Evolutionary conservation across 257 asterid species (phyloP).

Genomic region (Solanum bulbocastanum): DNA sequence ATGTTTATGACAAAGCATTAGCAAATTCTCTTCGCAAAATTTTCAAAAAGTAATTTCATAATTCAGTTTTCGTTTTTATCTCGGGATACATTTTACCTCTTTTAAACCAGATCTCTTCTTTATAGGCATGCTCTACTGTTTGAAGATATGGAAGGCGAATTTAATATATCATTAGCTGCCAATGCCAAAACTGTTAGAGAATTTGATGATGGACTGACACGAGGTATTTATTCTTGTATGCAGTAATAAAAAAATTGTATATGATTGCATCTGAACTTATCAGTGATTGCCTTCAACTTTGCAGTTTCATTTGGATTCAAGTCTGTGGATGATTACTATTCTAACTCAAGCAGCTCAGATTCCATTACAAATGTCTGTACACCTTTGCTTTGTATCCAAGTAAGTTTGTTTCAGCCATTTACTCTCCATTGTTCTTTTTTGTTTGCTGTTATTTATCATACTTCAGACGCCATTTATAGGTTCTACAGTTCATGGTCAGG

Average conservation of each 20-base stretch:
- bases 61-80: constrained; percentile 2
- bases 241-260: constrained; percentile 3
- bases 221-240: constrained; percentile 45
- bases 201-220: constrained; percentile 84
- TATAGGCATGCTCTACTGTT: constrained; percentile 83
- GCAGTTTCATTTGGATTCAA: constrained; percentile 96
- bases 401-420: constrained; percentile 16
- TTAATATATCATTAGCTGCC: constrained; percentile 63
- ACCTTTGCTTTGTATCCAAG: constrained; percentile 96
- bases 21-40: constrained; percentile 70
- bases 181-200: constrained; percentile 81
- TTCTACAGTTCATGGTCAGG: background rate
- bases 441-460: background rate
- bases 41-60: constrained; percentile 49
- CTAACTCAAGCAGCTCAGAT: constrained; percentile 89
- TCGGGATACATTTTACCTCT: background rate
- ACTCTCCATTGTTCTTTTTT: background rate
- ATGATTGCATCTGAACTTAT: background rate
- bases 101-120: constrained; percentile 1
- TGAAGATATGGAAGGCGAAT: constrained; percentile 84
- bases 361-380: constrained; percentile 55
- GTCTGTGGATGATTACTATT: constrained; percentile 93
- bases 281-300: background rate
- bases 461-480: background rate
- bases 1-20: constrained; percentile 80